Evolutionary conservation across 2,329 filamentous ascomycete genomes (phyloP).

Genomic region (Dothistroma pini): DNA sequence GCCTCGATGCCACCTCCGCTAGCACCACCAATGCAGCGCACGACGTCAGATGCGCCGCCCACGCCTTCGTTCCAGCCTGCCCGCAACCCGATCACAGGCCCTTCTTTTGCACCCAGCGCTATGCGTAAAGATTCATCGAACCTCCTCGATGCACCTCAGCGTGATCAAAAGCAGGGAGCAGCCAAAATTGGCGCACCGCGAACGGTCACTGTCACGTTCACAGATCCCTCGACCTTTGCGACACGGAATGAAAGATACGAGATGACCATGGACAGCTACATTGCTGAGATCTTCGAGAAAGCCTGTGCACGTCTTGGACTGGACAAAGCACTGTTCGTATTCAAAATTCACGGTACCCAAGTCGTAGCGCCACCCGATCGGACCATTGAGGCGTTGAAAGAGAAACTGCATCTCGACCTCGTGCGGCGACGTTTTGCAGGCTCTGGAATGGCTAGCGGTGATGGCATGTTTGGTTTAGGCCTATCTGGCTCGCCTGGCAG

Average conservation of each 20-base stretch:
- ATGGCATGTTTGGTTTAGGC: constrained; percentile 62
- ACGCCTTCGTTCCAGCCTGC: constrained; percentile 39
- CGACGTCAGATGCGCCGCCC: constrained; percentile 13
- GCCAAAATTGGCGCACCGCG: constrained; percentile 61
- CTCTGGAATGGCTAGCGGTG: constrained; percentile 46
- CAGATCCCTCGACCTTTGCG: constrained; percentile 64
- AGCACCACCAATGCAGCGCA: constrained; percentile 12
- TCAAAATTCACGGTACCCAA: constrained; percentile 71
- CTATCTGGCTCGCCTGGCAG: constrained; percentile 66
- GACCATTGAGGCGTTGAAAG: constrained; percentile 73
- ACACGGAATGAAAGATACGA: constrained; percentile 65
- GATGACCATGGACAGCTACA: constrained; percentile 77
- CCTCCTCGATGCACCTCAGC: constrained; percentile 40
- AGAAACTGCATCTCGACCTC: constrained; percentile 70
- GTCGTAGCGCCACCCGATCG: constrained; percentile 73
- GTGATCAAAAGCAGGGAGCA: constrained; percentile 45
- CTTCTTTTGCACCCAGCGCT: constrained; percentile 42
- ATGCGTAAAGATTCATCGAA: constrained; percentile 44
- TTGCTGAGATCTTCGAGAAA: constrained; percentile 75
- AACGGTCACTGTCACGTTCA: constrained; percentile 68
- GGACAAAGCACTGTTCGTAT: constrained; percentile 73
- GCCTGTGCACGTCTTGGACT: constrained; percentile 74
- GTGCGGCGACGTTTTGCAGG: constrained; percentile 63
- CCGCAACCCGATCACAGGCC: constrained; percentile 50
- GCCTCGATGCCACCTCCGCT: constrained; percentile 2